Base-by-base conservation (phyloP, 768 basidiomycete genomes). In the Hemileccinum rubropunctum region DNA sequence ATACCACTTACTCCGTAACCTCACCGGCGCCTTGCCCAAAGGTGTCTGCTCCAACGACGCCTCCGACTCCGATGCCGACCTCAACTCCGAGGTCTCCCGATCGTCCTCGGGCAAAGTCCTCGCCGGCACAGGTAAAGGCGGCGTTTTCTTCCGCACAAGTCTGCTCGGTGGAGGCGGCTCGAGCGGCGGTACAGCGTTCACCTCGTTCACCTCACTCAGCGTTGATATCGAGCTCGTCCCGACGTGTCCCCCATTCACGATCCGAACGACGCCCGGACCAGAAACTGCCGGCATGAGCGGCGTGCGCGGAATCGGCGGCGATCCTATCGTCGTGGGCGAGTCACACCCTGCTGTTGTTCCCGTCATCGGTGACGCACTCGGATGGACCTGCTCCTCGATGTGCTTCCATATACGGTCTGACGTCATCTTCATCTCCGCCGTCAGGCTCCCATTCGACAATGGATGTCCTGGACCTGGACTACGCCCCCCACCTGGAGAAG, bases 1-100 rank as follows among this genome's bases (percentile, higher is more conserved):
- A 49, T 78, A 65, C 15, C 81, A 78, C 63, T 79, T 86, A 5
- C 78, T 70, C 20, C 82, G 78, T n/a, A 80, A 49, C 39, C 77
- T 76, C 6, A 46, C 27, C 9, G 78, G 66, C 40, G 64, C 72
- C 30, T 61, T 69, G 33, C 72, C 66, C 15, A 70, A 62, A 4
- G 72, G 73, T 12, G 69, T 58, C 28, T 41, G 56, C 6, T 58
- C 53, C 41, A 61, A 58, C 13, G 63, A 80, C 52, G 46, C 59
- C 7, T 52, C 54, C n/a, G 79, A 79, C 18, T 40, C 57, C 18
- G 42, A 49, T 14, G 49, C 43, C 32, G 51, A 53, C n/a, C 35
- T 15, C 6, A 33, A 2, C 18, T 12, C 37, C 15, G 21, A 23
- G 4, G 74, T 73, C 48, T 82, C 77, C 10, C 47, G 49, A 11